These are phyloP conservation scores for Pseudomonodictys pantanalensis DNA, from an alignment of 495 filamentous ascomycete genomes.

Conservation along the genomic window DNA sequence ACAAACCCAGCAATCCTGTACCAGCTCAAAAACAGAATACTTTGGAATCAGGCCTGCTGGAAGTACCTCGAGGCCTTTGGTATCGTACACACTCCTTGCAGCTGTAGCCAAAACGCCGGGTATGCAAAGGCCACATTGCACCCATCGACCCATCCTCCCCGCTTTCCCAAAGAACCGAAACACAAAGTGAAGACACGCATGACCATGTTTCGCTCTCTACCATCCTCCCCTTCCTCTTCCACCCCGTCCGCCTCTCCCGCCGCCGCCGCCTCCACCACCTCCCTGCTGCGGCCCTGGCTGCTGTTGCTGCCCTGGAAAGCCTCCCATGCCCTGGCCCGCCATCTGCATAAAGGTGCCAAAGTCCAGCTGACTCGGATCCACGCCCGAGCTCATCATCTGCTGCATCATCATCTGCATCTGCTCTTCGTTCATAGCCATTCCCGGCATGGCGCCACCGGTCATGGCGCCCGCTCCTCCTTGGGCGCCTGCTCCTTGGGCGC, in stretches of 20 bases:
- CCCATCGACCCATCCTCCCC: too few relatives aligned
- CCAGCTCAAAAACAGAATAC: too few relatives aligned
- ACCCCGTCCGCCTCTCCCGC: conserved; percentile 33
- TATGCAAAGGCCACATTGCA: conserved; percentile 5
- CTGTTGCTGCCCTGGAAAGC: conserved; percentile 11
- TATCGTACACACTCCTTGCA: too few relatives aligned
- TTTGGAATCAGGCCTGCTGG: too few relatives aligned
- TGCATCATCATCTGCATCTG: conserved; percentile 29
- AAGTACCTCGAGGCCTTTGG: too few relatives aligned
- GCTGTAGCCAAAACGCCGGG: too few relatives aligned
- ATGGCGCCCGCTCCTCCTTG: conserved; percentile 34
- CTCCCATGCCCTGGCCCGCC: conserved; percentile 22
- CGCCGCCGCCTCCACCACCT: conserved; percentile 28
- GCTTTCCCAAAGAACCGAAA: too few relatives aligned
- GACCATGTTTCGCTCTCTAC: conserved; percentile 1
- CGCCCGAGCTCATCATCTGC: conserved; percentile 59
- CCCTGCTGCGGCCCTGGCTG: conserved; percentile 25
- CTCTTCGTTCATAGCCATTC: conserved; percentile 50
- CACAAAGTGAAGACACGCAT: too few relatives aligned
- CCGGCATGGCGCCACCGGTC: conserved; percentile 57
- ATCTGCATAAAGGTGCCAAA: conserved; percentile 38
- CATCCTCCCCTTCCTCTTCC: conserved; percentile 34
- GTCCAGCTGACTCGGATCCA: conserved; percentile 79
- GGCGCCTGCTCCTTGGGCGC: conserved; percentile 25
- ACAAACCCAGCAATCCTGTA: too few relatives aligned